These are phyloP conservation scores for Amanita pseudoporphyria DNA, from an alignment of 768 basidiomycete genomes.

Conservation along the genomic window DNA sequence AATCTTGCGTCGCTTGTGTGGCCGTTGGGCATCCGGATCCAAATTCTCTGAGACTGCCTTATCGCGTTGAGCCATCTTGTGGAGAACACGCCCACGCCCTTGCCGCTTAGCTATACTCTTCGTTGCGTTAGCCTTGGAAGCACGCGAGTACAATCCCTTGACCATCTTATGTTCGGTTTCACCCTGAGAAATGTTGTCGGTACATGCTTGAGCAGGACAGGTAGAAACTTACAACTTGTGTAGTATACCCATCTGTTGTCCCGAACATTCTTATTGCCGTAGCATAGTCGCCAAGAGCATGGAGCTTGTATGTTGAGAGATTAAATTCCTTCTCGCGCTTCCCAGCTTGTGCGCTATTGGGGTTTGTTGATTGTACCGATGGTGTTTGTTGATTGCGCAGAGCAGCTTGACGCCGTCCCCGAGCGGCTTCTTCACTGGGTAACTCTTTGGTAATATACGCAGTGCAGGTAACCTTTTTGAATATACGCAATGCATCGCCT, in stretches of 20 bases:
- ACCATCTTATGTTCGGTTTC: constrained; percentile 25
- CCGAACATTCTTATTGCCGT: constrained; percentile 15
- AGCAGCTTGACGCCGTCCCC: constrained; percentile 8
- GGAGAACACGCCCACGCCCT: background rate
- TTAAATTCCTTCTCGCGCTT: constrained; percentile 1
- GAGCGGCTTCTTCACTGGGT: constrained; percentile 16
- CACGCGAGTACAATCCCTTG: constrained; percentile 24
- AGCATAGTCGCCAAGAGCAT: constrained; percentile 19
- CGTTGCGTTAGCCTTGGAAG: constrained; percentile 19
- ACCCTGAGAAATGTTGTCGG: no score
- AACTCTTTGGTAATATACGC: constrained; percentile 16
- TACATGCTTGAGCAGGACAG: no score
- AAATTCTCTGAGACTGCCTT: background rate
- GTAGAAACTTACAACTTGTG: constrained; percentile 16
- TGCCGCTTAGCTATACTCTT: constrained; percentile 10
- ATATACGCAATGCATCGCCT: constrained; percentile 16
- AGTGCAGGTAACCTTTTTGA: constrained; percentile 12
- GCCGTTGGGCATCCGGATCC: no score
- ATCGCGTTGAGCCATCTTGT: background rate
- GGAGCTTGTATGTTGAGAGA: constrained; percentile 21
- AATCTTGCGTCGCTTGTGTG: no score
- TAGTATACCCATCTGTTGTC: constrained; percentile 23
- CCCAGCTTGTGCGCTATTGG: background rate
- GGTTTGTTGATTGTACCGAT: background rate
- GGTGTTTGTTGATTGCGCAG: background rate